These are phyloP conservation scores for Serendipita sp. DNA, from an alignment of 768 basidiomycete genomes.

Conservation along the genomic window DNA sequence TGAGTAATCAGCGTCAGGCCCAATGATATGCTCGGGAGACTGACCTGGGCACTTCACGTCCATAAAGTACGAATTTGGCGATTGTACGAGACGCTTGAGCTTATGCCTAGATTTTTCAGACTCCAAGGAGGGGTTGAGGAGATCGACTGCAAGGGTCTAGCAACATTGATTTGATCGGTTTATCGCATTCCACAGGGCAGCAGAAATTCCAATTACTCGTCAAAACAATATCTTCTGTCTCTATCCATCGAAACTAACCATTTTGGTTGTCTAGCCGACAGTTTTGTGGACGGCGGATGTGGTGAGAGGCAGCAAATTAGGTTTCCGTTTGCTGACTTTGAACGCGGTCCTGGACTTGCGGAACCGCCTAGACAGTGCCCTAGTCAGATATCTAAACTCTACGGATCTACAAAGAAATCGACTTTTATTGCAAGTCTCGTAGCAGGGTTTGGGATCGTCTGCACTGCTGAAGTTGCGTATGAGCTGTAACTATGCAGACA, in stretches of 20 bases:
- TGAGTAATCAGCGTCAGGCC: constrained; percentile 9
- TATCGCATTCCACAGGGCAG: not conserved
- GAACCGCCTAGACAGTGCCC: too few relatives aligned
- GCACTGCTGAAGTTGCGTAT: too few relatives aligned
- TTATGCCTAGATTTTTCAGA: constrained; percentile 85
- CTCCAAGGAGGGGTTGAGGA: constrained; percentile 87
- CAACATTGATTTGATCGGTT: not conserved
- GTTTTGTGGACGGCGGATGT: not conserved
- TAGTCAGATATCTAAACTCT: too few relatives aligned
- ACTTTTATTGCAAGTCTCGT: too few relatives aligned
- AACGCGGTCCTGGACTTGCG: not conserved
- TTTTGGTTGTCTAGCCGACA: not conserved
- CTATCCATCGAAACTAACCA: not conserved
- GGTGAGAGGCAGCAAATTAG: not conserved
- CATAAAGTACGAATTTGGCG: constrained; percentile 99
- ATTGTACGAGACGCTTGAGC: constrained; percentile 97
- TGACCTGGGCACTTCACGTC: constrained; percentile 96
- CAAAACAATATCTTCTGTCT: not conserved
- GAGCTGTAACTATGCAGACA: too few relatives aligned
- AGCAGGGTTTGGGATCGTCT: too few relatives aligned
- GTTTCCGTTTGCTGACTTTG: not conserved
- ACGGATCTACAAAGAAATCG: too few relatives aligned
- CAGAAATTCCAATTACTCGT: not conserved
- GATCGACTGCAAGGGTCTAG: constrained; percentile 91
- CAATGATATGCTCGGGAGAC: constrained; percentile 16